Evolutionary conservation across 768 basidiomycete genomes (phyloP), one percentile per base, ranked within the genome.

Genomic region (Pleurotus citrinopileatus): DNA sequence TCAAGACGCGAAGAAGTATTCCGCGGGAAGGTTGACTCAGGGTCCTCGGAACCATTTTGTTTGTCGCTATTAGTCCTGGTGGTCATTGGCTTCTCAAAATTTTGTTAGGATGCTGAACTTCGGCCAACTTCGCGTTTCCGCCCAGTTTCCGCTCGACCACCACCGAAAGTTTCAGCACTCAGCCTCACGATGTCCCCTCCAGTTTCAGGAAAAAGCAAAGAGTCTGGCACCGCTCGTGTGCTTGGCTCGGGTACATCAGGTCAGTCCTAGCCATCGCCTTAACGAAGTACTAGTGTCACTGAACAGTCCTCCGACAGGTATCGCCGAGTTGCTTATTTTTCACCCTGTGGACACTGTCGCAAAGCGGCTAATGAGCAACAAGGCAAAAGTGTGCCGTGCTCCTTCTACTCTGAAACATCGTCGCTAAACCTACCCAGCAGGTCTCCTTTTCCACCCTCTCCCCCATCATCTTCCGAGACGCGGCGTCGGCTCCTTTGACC

Each of bases 281-380:
- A 17, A 55, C 19, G 32, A 27, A 23, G 20, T 42, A 36, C 44
- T 25, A 29, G 55, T 54, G 51, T 52, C 25, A 57, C 57, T 53
- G 46, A 37, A 45, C 52, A 51, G 47, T 42, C 20, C 54, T 36
- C 54, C 25, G 37, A 19, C 53, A 15, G 95, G 95, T 65, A 78
- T 99, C 63, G 94, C 95, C 60, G 96, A 99, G 76, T 79, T 99
- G 52, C 72, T 97, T 60, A 83, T 98, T 17, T 97, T 98, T 75
- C 94, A 97, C 67, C 94, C 94, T 17, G 91, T 94, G 20, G 94
- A 99, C 72, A 99, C 97, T 1, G 86, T 98, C 52, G 94, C 97
- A n/a, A 99, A 99, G 71, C 88, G 96, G 29, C 70, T 99, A 50
- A 99, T 99, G 96, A 95, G 92, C 69, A 97, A 98, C 82, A 94